Conservation (phyloP, 345 rosid genomes). For the Arabidopsis arenosa region DNA sequence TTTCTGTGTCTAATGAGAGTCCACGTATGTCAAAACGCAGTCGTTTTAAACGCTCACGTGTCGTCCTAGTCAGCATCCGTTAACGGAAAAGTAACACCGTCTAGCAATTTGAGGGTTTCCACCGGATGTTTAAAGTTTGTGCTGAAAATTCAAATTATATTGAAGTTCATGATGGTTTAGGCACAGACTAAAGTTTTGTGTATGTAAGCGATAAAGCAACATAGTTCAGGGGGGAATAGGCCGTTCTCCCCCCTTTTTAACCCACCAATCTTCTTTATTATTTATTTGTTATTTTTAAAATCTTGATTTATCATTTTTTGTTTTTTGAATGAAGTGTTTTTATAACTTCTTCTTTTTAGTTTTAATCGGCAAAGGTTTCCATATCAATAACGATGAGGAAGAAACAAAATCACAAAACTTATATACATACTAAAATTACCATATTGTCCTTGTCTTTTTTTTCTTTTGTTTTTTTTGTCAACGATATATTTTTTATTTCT, state of each 20-base stretch:
- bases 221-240: no score
- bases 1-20: no score
- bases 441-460: conserved; percentile 19
- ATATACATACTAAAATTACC: conserved; percentile 12
- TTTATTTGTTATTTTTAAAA: neutral
- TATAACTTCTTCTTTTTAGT: neutral
- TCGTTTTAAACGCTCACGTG: no score
- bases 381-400: conserved; percentile 32
- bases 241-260: conserved; percentile 43
- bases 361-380: conserved; percentile 4
- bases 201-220: no score
- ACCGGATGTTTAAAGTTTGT: no score
- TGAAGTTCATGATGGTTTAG: no score
- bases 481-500: conserved; percentile 8
- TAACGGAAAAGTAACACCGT: no score
- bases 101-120: no score
- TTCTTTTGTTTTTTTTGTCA: conserved; percentile 21
- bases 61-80: no score
- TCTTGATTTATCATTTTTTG: conserved; percentile 14
- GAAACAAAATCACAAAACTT: conserved; percentile 33
- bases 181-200: no score
- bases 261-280: conserved; percentile 45
- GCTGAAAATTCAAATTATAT: no score
- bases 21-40: no score
- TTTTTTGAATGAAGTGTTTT: conserved; percentile 19